Conservation (phyloP, 192 early-diverging fungal genomes). For the Mycoemilia scoparia region DNA sequence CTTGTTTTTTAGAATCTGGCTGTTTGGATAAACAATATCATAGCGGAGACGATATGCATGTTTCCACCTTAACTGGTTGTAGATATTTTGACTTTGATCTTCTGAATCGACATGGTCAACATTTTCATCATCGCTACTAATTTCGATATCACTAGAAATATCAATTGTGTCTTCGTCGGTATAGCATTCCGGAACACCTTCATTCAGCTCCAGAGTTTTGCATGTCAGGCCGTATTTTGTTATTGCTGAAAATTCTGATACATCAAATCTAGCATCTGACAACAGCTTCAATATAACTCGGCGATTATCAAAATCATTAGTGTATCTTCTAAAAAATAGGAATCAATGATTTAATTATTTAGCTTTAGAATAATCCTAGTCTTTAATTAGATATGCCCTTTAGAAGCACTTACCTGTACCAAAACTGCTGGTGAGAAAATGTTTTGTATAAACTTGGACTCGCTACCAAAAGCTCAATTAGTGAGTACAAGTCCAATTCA, state of each 20-base stretch:
- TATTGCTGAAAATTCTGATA: constrained; percentile 8
- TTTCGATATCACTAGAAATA: neutral
- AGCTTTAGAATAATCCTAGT: no score
- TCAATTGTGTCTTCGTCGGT: no score
- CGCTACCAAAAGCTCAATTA: no score
- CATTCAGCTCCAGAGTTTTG: constrained; percentile 1
- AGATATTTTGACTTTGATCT: constrained; percentile 1
- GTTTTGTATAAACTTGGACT: no score
- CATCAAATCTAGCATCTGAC: constrained; percentile 20
- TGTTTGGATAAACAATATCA: constrained; percentile 12
- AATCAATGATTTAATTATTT: no score
- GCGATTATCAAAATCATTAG: constrained; percentile 31
- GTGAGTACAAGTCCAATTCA: no score
- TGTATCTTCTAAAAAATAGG: no score
- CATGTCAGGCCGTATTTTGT: constrained; percentile 16
- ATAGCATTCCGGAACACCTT: no score
- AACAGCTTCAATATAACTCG: constrained; percentile 13
- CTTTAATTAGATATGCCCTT: no score
- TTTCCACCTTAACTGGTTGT: constrained; percentile 17
- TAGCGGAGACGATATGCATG: constrained; percentile 13
- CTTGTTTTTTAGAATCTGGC: constrained; percentile 4
- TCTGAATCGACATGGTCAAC: neutral
- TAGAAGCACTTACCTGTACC: no score
- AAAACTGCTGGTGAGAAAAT: no score
- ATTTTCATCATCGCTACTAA: neutral